Conservation (phyloP, 257 asterid genomes). For the Catharanthus roseus region DNA sequence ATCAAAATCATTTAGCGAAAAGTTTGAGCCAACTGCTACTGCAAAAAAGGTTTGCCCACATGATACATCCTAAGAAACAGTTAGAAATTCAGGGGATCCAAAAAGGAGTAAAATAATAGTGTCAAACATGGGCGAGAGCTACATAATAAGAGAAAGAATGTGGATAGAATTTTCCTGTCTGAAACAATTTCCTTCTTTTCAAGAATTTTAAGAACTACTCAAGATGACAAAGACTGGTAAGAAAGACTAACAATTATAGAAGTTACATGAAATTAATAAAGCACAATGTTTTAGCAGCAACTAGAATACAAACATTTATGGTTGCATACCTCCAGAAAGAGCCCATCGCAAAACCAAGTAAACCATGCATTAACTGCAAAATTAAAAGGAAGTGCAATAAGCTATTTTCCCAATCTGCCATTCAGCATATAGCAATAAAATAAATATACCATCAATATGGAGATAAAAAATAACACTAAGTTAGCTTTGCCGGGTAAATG, state of each 20-base stretch:
- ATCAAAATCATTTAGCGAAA: background rate
- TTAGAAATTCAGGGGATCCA: background rate
- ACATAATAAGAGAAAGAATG: background rate
- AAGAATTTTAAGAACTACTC: background rate
- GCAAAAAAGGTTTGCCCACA: background rate
- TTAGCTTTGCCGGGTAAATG: background rate
- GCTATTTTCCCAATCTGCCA: background rate
- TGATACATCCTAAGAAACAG: background rate
- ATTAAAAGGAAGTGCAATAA: conserved; percentile 12
- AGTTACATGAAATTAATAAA: background rate
- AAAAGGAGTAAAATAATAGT: background rate
- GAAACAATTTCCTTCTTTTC: background rate
- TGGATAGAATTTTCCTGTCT: background rate
- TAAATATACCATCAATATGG: background rate
- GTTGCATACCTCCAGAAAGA: conserved; percentile 77
- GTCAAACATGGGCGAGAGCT: background rate
- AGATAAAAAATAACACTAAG: background rate
- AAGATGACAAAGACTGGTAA: background rate
- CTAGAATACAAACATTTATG: background rate
- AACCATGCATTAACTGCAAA: conserved; percentile 78
- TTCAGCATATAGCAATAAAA: background rate
- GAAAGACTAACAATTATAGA: no score
- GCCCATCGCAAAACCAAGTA: conserved; percentile 89
- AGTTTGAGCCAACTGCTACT: no score
- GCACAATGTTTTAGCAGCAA: background rate